A percentile compares a stretch with the other conserved stretches of the same genome.
phyloP scores from a whole-genome alignment of 2,329 filamentous ascomycete genomes.

The Ceratocystis papillata region DNA sequence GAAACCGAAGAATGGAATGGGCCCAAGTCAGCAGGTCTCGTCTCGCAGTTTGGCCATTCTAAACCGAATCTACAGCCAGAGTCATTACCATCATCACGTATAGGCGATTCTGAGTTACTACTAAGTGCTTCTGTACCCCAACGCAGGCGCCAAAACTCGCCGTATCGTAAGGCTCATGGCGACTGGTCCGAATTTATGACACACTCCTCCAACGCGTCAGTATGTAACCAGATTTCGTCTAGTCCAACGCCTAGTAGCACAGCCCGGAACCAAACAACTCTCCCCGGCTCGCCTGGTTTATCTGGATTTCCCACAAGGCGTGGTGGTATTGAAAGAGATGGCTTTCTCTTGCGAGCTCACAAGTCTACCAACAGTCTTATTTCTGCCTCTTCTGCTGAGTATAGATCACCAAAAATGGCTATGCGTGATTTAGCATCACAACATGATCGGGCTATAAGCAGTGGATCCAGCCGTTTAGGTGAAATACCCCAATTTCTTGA shows the following conservation, averaged over 20 bases:
- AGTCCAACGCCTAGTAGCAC: not conserved
- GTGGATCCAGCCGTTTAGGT: slow-evolving; percentile 7
- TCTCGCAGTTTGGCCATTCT: slow-evolving; percentile 3
- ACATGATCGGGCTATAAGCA: slow-evolving; percentile 14
- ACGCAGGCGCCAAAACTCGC: slow-evolving; percentile 15
- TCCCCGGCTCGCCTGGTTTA: not conserved
- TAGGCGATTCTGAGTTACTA: slow-evolving; percentile 3
- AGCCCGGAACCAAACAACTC: not conserved
- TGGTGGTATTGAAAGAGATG: slow-evolving; percentile 3
- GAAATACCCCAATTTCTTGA: not conserved
- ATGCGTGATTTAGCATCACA: not conserved
- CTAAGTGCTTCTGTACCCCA: not conserved
- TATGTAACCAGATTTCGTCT: not conserved
- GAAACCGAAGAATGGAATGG: slow-evolving; percentile 18
- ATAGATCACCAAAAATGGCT: slow-evolving; percentile 12
- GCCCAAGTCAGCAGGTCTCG: not conserved
- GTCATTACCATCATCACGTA: slow-evolving; percentile 6
- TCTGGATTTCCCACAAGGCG: not conserved
- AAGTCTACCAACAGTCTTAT: slow-evolving; percentile 18
- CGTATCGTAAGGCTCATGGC: slow-evolving; percentile 12
- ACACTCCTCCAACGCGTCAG: slow-evolving; percentile 16
- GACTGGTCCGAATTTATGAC: slow-evolving; percentile 13
- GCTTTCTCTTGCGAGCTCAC: not conserved
- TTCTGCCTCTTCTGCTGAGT: slow-evolving; percentile 13
- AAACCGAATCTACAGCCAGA: slow-evolving; percentile 2